Evolutionary conservation across 352 stramenopile species (phyloP), one percentile per base, ranked within the genome.

Genomic region (Phytophthora litchii): DNA sequence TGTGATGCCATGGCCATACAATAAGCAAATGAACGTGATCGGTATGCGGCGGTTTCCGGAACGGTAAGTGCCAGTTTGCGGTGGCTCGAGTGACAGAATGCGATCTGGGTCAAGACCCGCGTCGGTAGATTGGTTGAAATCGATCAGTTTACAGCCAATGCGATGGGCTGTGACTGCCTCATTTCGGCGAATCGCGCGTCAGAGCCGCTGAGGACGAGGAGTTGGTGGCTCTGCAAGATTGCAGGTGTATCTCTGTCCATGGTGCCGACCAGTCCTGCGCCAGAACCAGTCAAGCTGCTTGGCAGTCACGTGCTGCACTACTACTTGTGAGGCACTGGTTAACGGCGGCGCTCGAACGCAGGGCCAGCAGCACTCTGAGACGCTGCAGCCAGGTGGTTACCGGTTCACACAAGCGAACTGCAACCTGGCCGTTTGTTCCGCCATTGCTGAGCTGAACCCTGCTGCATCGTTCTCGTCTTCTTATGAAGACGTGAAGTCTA

Each of bases 221-320:
- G 46, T 56, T 57, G 52, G 59, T 62, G 58, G 57, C 49, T n/a
- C 41, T 53, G 57, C 40, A 66, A 54, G 34, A 60, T 60, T 49
- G 34, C 31, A 14, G 11, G 27, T 29, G 55, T 49, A 27, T 27
- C 49, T 60, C 42, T 66, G 49, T 51, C 35, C 49, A 27, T 36
- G 8, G 36, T n/a, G 13, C 14, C 8, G 41, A 37, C 40, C 51
- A 52, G 41, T 32, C 27, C 41, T 45, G 41, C 48, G 25, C 41
- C 48, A 54, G 54, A 56, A 58, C 47, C 57, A 64, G 41, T 59
- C 47, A 69, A 64, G 45, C 35, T 20, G 49, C 23, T 12, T 31
- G 29, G 11, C 49, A 48, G 20, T 42, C n/a, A 48, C 13, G 5
- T 27, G 11, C 10, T 32, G 29, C 44, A n/a, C 19, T 27, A 27